Conservation (phyloP, 2,329 filamentous ascomycete species). For the Colletotrichum viniferum region DNA sequence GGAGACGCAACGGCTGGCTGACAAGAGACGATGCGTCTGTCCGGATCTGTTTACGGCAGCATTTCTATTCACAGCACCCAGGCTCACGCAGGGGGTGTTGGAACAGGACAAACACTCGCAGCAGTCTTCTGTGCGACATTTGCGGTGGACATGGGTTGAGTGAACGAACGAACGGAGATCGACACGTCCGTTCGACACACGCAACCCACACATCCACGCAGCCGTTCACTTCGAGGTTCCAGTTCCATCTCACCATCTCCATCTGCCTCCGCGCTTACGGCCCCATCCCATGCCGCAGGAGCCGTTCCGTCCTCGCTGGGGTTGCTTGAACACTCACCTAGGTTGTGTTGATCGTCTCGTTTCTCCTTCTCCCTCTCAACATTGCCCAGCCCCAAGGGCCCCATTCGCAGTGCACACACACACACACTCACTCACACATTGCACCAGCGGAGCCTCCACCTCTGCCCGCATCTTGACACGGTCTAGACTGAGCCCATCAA, state of each 20-base stretch:
- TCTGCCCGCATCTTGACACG: neutral
- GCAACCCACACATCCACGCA: neutral
- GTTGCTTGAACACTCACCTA: neutral
- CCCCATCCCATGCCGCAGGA: neutral
- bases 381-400: neutral
- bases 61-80: neutral
- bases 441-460: neutral
- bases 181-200: neutral
- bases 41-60: neutral
- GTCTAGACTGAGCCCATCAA: constrained; percentile 6
- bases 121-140: neutral
- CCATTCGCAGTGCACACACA: neutral
- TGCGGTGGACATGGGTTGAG: neutral
- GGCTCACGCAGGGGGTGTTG: neutral
- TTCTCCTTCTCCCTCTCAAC: neutral
- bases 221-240: neutral
- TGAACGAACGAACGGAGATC: neutral
- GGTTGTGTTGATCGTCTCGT: neutral
- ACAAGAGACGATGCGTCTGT: neutral
- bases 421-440: no score
- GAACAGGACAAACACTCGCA: neutral
- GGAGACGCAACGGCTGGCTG: neutral
- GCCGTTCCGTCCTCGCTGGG: neutral
- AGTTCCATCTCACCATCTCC: neutral
- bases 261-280: neutral